These are phyloP conservation scores for Flaveria floridana DNA, from an alignment of 140 eudicot genomes.

Conservation along the genomic window DNA sequence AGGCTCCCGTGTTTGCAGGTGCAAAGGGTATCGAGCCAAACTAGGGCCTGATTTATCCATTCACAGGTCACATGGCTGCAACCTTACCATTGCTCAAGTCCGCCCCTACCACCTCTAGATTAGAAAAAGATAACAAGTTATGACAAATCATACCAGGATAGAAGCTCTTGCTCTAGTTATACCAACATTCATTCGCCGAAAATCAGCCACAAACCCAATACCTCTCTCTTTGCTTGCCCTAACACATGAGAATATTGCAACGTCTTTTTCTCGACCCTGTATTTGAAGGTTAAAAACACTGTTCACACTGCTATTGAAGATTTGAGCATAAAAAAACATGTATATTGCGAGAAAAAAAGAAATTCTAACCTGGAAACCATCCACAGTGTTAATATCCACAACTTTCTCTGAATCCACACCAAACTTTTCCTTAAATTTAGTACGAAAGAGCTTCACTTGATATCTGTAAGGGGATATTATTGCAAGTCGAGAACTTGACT, in stretches of 20 bases:
- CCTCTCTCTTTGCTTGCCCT: conserved; percentile 73
- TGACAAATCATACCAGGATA: conserved; percentile 59
- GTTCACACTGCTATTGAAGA: conserved; percentile 3
- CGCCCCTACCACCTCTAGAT: neutral
- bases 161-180: conserved; percentile 95
- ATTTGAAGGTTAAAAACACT: conserved; percentile 14
- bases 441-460: conserved; percentile 74
- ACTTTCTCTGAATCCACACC: conserved; percentile 77
- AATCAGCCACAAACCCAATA: conserved; percentile 84
- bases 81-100: too few relatives aligned
- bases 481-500: conserved; percentile 75
- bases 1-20: too few relatives aligned
- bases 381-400: conserved; percentile 92
- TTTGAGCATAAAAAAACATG: neutral
- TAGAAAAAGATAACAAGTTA: too few relatives aligned
- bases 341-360: neutral
- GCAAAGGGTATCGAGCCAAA: too few relatives aligned
- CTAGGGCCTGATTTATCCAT: too few relatives aligned
- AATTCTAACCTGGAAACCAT: conserved; percentile 81
- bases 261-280: conserved; percentile 95
- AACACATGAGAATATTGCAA: conserved; percentile 94
- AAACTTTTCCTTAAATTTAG: conserved; percentile 52
- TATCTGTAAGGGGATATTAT: conserved; percentile 85
- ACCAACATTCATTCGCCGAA: conserved; percentile 93
- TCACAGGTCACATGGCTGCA: too few relatives aligned